Evolutionary conservation across 2,329 filamentous ascomycete species (phyloP).

Genomic region (Fonsecaea pedrosoi): DNA sequence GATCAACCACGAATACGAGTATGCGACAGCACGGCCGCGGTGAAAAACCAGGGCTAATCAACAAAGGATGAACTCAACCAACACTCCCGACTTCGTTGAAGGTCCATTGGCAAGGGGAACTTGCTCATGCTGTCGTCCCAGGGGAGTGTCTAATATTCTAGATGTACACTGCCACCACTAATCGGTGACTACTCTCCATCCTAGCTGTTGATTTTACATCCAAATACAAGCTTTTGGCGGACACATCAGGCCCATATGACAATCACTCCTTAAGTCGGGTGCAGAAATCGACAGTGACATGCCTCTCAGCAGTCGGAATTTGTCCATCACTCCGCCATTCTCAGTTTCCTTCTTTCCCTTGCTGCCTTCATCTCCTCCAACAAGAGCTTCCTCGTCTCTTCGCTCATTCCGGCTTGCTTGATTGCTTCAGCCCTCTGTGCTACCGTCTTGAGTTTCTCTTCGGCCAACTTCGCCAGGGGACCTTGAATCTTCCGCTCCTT

Average conservation of each 20-base stretch:
- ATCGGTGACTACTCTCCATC: background rate
- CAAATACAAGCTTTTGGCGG: background rate
- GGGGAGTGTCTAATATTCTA: conserved; percentile 1
- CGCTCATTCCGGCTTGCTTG: conserved; percentile 20
- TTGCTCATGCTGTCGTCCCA: background rate
- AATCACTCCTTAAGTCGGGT: background rate
- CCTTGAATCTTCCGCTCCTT: conserved; percentile 30
- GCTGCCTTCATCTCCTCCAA: conserved; percentile 8
- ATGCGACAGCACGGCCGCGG: too few relatives aligned
- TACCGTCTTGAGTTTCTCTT: conserved; percentile 22
- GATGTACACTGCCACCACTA: background rate
- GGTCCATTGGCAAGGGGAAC: background rate
- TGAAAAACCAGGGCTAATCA: background rate
- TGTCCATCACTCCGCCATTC: background rate
- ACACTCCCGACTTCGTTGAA: background rate
- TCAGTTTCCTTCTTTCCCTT: conserved; percentile 13
- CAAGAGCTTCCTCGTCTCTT: conserved; percentile 20
- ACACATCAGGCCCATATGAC: background rate
- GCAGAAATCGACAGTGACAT: background rate
- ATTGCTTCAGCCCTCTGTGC: conserved; percentile 20
- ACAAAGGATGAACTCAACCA: background rate
- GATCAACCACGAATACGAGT: too few relatives aligned
- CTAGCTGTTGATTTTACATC: background rate
- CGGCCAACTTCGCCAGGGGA: conserved; percentile 21
- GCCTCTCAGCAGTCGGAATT: background rate